Conservation (phyloP, 805 yeast species). For the Saccharomyces kudriavzevii region DNA sequence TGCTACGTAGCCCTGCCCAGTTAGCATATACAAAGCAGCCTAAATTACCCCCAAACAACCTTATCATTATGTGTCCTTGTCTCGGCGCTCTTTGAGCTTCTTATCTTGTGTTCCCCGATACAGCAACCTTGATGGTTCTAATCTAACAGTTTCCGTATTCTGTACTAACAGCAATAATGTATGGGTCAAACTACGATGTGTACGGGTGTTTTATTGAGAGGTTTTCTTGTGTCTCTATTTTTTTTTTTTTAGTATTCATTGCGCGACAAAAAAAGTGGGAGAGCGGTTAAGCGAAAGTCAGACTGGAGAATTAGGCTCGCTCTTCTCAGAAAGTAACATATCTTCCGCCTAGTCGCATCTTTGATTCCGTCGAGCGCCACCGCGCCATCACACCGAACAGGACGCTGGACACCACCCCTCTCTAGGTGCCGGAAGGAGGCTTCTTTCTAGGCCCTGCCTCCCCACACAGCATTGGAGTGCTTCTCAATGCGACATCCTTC, state of each 20-base stretch:
- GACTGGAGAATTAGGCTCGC: not conserved
- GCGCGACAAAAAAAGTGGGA: not conserved
- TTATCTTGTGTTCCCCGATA: not conserved
- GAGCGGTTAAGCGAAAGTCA: not conserved
- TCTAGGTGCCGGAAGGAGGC: too few species aligned
- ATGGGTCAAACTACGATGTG: not conserved
- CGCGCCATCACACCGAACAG: not conserved
- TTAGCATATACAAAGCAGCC: not conserved
- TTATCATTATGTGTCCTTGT: not conserved
- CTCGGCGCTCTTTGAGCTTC: not conserved
- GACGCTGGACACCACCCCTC: not conserved
- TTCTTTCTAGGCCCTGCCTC: not conserved
- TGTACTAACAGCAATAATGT: not conserved
- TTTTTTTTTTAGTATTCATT: not conserved
- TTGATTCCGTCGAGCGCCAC: not conserved
- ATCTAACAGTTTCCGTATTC: not conserved
- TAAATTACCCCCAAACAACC: not conserved
- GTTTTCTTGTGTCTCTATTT: not conserved
- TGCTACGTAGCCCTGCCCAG: not conserved
- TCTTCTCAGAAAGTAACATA: not conserved
- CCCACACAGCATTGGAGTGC: not conserved
- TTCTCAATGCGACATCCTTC: not conserved
- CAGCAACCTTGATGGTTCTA: not conserved
- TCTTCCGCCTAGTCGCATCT: not conserved
- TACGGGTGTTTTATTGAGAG: not conserved